phyloP scores from a whole-genome alignment of 1,284 basidiomycete genomes.

The Mycena sp. region DNA sequence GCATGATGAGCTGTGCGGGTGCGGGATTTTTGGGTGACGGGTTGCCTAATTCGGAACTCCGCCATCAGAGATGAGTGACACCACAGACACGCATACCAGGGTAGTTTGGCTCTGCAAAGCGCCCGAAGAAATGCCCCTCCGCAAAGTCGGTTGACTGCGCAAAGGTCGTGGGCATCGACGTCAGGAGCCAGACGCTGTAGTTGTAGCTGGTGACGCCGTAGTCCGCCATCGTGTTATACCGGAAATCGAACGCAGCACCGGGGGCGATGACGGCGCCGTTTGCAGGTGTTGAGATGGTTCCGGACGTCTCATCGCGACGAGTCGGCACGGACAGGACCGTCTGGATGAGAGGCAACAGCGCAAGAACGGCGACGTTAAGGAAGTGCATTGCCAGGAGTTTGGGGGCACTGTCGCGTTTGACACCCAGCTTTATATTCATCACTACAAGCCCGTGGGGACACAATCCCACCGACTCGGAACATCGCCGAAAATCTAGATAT shows the following conservation, averaged over 20 bases:
- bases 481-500: background rate
- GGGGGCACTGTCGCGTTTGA: background rate
- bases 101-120: slow-evolving; percentile 50
- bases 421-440: background rate
- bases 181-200: slow-evolving; percentile 50
- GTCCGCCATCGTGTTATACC: slow-evolving; percentile 48
- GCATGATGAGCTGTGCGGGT: slow-evolving; percentile 55
- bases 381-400: slow-evolving; percentile 20
- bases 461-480: background rate
- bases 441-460: background rate
- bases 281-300: slow-evolving; percentile 33
- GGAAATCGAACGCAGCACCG: slow-evolving; percentile 42
- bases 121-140: slow-evolving; percentile 50
- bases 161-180: slow-evolving; percentile 34
- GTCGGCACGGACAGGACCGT: slow-evolving; percentile 25
- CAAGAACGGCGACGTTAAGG: slow-evolving; percentile 21
- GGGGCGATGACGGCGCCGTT: slow-evolving; percentile 41
- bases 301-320: slow-evolving; percentile 27
- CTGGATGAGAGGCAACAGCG: slow-evolving; percentile 19
- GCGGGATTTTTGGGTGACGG: slow-evolving; percentile 52
- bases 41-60: slow-evolving; percentile 37
- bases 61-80: slow-evolving; percentile 30
- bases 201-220: slow-evolving; percentile 52
- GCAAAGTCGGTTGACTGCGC: slow-evolving; percentile 40
- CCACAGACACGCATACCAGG: slow-evolving; percentile 40